These are phyloP conservation scores for Blastobotrys muscicola DNA, from an alignment of 805 yeast species.

Conservation along the genomic window DNA sequence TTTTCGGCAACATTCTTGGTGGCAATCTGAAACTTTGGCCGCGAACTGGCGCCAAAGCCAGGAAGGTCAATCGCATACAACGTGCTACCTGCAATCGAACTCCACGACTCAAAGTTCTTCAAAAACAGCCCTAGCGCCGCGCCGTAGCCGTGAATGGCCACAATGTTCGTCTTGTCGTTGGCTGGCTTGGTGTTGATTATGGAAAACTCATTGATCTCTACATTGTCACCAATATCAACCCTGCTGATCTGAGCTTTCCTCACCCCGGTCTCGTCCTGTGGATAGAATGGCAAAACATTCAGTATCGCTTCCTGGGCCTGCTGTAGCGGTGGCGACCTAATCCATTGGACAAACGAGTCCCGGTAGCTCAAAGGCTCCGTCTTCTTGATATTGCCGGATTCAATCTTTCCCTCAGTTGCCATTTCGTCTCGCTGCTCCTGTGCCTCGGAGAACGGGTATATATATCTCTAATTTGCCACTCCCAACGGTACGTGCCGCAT, in stretches of 20 bases:
- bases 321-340: conserved; percentile 25
- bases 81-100: conserved; percentile 41
- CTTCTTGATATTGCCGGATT: conserved; percentile 6
- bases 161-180: conserved; percentile 40
- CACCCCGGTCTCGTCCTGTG: conserved; percentile 21
- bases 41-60: conserved; percentile 84
- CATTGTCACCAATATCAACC: conserved; percentile 41
- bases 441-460: no score
- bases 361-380: conserved; percentile 25
- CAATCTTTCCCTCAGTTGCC: no score
- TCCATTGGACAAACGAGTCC: conserved; percentile 38
- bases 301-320: conserved; percentile 42
- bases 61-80: conserved; percentile 80
- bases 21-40: conserved; percentile 42
- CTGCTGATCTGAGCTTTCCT: conserved; percentile 28
- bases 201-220: conserved; percentile 67
- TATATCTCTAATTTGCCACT: no score
- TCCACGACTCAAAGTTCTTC: conserved; percentile 51
- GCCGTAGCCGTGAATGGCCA: conserved; percentile 87
- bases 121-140: conserved; percentile 80
- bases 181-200: conserved; percentile 27
- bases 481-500: no score
- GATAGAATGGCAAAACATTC: conserved; percentile 43
- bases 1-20: conserved; percentile 25
- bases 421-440: no score